Percentiles rank a stretch among this genome's conserved stretches.
Conservation (phyloP, 2,329 filamentous ascomycete species). For the Diaporthe vaccinii region DNA sequence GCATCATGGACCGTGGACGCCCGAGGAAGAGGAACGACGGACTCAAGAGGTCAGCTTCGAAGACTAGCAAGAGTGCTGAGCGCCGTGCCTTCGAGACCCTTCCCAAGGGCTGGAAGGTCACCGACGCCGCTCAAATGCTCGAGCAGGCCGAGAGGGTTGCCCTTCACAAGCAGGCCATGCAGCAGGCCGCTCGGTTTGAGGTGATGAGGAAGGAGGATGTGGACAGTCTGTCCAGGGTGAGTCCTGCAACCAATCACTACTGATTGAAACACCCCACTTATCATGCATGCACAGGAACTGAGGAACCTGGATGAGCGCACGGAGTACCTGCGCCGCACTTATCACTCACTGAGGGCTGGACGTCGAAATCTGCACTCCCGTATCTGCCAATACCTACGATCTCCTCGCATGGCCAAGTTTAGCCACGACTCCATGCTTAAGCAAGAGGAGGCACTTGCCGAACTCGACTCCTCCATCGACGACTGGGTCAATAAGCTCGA, state of each 20-base stretch:
- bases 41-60: conserved; percentile 56
- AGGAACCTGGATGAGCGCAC: conserved; percentile 82
- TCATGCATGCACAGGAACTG: conserved; percentile 69
- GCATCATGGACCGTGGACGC: conserved; percentile 73
- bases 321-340: conserved; percentile 82
- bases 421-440: conserved; percentile 81
- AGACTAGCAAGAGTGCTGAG: conserved; percentile 64
- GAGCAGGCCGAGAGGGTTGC: conserved; percentile 62
- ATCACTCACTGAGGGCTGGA: conserved; percentile 80
- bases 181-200: conserved; percentile 74
- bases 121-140: conserved; percentile 65
- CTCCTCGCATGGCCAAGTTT: conserved; percentile 78
- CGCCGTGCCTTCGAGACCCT: conserved; percentile 71
- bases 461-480: conserved; percentile 83
- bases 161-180: conserved; percentile 72
- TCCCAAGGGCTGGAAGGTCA: conserved; percentile 69
- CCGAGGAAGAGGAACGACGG: conserved; percentile 66
- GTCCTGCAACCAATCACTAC: conserved; percentile 36
- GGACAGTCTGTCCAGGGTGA: conserved; percentile 73
- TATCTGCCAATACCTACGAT: conserved; percentile 83
- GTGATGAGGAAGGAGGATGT: conserved; percentile 74
- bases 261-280: conserved; percentile 17
- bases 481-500: conserved; percentile 87
- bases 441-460: conserved; percentile 83
- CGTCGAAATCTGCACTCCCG: conserved; percentile 82